phyloP scores from a whole-genome alignment of 805 yeast genomes.

The Pichia cephalocereana region DNA sequence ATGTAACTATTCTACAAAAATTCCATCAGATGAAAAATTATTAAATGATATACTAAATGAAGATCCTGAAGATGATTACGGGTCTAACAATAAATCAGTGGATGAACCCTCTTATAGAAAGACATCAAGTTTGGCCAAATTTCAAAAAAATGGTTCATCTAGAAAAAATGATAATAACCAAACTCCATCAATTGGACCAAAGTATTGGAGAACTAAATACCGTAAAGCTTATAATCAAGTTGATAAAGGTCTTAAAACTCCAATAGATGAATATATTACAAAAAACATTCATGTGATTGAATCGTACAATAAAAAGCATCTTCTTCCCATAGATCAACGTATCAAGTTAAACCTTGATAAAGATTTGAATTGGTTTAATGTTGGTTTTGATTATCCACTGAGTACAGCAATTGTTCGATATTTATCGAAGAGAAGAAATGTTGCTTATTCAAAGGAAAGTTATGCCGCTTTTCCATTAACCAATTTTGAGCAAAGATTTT shows the following conservation, averaged over 20 bases:
- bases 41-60: slow-evolving; percentile 9
- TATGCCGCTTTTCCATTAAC: slow-evolving; percentile 14
- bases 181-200: slow-evolving; percentile 9
- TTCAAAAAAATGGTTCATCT: neutral
- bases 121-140: neutral
- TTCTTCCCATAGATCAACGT: slow-evolving; percentile 14
- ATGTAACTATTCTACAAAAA: neutral
- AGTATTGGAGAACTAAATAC: slow-evolving; percentile 15
- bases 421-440: slow-evolving; percentile 2
- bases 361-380: slow-evolving; percentile 13
- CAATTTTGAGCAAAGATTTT: slow-evolving; percentile 22
- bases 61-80: neutral
- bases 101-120: neutral
- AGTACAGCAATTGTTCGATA: slow-evolving; percentile 13
- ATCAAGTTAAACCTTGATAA: slow-evolving; percentile 15
- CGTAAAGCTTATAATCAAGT: slow-evolving; percentile 13
- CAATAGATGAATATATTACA: slow-evolving; percentile 16
- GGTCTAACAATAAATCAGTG: neutral
- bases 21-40: slow-evolving; percentile 12
- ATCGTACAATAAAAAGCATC: slow-evolving; percentile 18
- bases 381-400: slow-evolving; percentile 11
- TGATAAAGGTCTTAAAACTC: slow-evolving; percentile 11
- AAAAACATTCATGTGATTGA: slow-evolving; percentile 17
- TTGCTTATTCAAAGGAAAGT: neutral
- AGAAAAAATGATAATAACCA: neutral